phyloP scores from a whole-genome alignment of 345 rosid species.

The Pistacia integerrima region DNA sequence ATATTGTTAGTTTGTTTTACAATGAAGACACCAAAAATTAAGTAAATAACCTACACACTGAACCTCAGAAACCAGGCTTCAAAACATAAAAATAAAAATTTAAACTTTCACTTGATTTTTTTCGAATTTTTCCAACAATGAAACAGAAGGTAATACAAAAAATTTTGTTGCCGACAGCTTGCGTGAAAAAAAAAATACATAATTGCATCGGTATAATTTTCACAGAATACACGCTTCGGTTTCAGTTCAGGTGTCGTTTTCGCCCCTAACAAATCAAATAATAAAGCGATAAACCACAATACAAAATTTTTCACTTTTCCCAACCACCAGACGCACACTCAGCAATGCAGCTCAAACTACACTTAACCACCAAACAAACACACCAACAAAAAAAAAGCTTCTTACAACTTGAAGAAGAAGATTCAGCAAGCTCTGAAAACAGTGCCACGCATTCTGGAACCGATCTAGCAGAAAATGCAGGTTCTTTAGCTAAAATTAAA shows the following conservation, averaged over 20 bases:
- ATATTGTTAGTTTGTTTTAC: not conserved
- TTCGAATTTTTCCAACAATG: not conserved
- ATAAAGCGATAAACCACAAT: not conserved
- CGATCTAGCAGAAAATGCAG: conserved; percentile 36
- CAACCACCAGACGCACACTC: conserved; percentile 25
- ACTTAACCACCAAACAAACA: conserved; percentile 2
- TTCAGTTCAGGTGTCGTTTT: conserved; percentile 30
- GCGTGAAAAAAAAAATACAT: not conserved
- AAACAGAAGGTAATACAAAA: not conserved
- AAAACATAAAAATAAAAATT: too few relatives aligned
- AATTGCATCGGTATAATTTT: conserved; percentile 8
- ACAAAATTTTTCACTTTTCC: conserved; percentile 14
- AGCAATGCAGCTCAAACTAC: conserved; percentile 15
- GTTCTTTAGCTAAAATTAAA: conserved; percentile 8
- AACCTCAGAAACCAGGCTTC: not conserved
- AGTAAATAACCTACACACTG: not conserved
- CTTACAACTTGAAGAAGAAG: conserved; percentile 15
- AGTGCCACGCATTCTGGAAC: not conserved
- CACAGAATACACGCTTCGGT: conserved; percentile 5
- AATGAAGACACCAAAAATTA: not conserved
- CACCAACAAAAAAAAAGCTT: not conserved
- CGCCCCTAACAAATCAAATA: conserved; percentile 5
- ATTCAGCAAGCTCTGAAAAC: not conserved
- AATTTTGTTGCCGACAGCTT: not conserved
- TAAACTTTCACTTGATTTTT: not conserved